These are phyloP conservation scores for Pestalotiopsis sp. DNA, from an alignment of 2,329 filamentous ascomycete species.

Conservation along the genomic window DNA sequence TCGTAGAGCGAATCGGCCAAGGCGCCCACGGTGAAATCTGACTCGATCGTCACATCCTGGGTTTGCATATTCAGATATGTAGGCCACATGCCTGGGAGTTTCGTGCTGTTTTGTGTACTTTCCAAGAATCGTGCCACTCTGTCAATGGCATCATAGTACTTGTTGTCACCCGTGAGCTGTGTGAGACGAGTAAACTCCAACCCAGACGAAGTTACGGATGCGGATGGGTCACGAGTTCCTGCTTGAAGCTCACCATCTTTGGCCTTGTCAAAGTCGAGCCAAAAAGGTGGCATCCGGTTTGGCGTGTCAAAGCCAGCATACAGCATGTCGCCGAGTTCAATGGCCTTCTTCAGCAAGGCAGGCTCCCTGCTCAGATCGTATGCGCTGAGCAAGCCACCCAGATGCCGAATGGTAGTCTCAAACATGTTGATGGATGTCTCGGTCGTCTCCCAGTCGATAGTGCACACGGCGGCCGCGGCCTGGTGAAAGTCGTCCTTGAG, in stretches of 20 bases:
- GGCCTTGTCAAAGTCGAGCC: slow-evolving; percentile 54
- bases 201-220: slow-evolving; percentile 60
- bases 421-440: slow-evolving; percentile 44
- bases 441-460: slow-evolving; percentile 51
- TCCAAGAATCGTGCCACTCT: slow-evolving; percentile 74
- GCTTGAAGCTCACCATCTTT: slow-evolving; percentile 35
- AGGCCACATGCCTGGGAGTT: slow-evolving; percentile 79
- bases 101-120: slow-evolving; percentile 67
- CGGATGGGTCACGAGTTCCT: slow-evolving; percentile 38
- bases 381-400: slow-evolving; percentile 47
- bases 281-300: slow-evolving; percentile 55
- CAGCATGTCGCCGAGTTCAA: slow-evolving; percentile 50
- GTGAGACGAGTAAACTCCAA: slow-evolving; percentile 73
- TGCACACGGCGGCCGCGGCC: slow-evolving; percentile 51
- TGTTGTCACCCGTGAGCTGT: slow-evolving; percentile 68
- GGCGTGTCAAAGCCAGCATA: slow-evolving; percentile 52
- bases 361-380: slow-evolving; percentile 47
- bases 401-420: slow-evolving; percentile 49
- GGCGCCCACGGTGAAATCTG: slow-evolving; percentile 55
- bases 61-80: slow-evolving; percentile 61
- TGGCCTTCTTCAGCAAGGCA: slow-evolving; percentile 44
- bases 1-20: slow-evolving; percentile 61
- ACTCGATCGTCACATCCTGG: slow-evolving; percentile 43
- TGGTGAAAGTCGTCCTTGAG: slow-evolving; percentile 58
- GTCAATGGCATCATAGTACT: slow-evolving; percentile 76